These are phyloP conservation scores for Adansonia grandidieri DNA, from an alignment of 441 rosid genomes.

Conservation along the genomic window DNA sequence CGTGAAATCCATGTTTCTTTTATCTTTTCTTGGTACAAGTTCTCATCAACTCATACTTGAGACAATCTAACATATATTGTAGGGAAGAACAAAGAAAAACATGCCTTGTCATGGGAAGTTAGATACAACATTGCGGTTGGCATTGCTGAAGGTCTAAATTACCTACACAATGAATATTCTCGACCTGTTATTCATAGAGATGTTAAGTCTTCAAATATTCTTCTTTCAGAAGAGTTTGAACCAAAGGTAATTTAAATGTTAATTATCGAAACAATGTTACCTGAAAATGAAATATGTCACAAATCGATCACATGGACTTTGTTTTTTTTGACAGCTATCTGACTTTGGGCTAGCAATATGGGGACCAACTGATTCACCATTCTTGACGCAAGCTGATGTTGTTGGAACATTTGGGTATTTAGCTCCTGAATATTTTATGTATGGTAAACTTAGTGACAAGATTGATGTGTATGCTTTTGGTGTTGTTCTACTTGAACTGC, in stretches of 20 bases:
- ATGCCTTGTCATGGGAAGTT: conserved; percentile 57
- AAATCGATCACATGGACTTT: conserved; percentile 12
- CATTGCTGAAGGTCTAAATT: conserved; percentile 70
- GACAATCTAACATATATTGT: conserved; percentile 11
- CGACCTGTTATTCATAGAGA: conserved; percentile 84
- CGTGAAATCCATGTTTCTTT: not conserved
- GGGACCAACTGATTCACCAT: conserved; percentile 67
- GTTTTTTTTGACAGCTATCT: conserved; percentile 51
- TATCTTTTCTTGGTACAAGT: conserved; percentile 15
- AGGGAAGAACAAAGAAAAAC: conserved; percentile 47
- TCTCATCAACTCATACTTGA: conserved; percentile 12
- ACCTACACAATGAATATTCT: conserved; percentile 62
- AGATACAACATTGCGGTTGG: conserved; percentile 61
- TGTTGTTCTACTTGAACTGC: conserved; percentile 75
- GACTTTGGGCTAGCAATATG: conserved; percentile 88
- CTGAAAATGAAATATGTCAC: not conserved
- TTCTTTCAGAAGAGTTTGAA: conserved; percentile 63
- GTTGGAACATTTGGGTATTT: conserved; percentile 94
- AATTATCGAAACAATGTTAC: not conserved
- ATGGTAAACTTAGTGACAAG: conserved; percentile 85
- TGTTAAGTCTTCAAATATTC: conserved; percentile 84
- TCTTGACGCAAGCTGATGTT: conserved; percentile 55
- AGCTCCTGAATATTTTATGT: conserved; percentile 96
- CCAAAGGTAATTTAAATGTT: conserved; percentile 58
- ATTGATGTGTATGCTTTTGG: conserved; percentile 92